A percentile compares a stretch with the other conserved stretches of the same genome.
phyloP scores from a whole-genome alignment of 768 basidiomycete species.

The Russula lepida region DNA sequence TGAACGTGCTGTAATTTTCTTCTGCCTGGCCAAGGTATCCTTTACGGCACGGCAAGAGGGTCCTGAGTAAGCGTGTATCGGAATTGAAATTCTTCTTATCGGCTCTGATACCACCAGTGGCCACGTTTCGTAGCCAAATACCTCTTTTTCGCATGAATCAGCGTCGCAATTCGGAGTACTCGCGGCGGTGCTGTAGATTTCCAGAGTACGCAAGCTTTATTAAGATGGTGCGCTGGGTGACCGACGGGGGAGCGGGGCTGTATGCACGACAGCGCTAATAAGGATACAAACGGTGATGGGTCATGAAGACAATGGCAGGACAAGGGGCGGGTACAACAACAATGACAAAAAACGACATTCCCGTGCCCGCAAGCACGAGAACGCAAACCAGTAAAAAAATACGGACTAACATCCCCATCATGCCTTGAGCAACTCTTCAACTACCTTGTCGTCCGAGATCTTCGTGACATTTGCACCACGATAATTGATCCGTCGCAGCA shows the following conservation, averaged over 20 bases:
- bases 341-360: constrained; percentile 1
- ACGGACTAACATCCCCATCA: constrained; percentile 22
- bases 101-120: neutral
- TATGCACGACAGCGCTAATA: constrained; percentile 14
- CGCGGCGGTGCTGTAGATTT: neutral
- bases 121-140: neutral
- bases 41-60: too few species aligned
- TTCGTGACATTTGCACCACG: constrained; percentile 72
- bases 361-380: neutral
- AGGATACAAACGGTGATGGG: constrained; percentile 17
- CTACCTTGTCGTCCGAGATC: constrained; percentile 74
- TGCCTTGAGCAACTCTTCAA: constrained; percentile 73
- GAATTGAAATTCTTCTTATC: neutral
- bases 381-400: constrained; percentile 5
- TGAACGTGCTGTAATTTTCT: too few species aligned
- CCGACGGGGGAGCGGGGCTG: neutral
- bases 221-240: neutral
- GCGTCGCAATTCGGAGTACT: neutral
- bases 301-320: neutral
- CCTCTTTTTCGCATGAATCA: neutral
- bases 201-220: constrained; percentile 1
- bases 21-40: too few species aligned
- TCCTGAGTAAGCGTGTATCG: too few species aligned
- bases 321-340: constrained; percentile 8
- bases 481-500: constrained; percentile 82